Conservation (phyloP, 805 yeast genomes). For the Candida rishiriensis region DNA sequence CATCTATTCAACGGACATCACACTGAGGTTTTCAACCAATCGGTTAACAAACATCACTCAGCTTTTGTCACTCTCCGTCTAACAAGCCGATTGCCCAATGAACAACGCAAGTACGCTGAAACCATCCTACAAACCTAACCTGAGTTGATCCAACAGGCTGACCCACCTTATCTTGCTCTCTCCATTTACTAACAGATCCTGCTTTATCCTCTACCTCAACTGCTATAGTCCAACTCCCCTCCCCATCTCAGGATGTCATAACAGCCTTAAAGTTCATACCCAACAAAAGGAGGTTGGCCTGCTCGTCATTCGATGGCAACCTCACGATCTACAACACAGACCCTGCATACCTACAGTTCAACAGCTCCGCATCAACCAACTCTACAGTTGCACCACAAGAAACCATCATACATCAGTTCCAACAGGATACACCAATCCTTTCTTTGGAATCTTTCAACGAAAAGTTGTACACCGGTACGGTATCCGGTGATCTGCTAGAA, state of each 20-base stretch:
- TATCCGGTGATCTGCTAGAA: constrained; percentile 50
- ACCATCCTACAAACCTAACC: no score
- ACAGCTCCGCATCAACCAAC: no score
- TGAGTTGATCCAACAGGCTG: neutral
- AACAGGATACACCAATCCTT: no score
- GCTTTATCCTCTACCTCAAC: neutral
- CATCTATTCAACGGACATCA: no score
- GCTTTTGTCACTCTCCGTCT: no score
- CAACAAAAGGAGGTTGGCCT: neutral
- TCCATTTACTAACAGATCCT: neutral
- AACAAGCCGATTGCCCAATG: neutral
- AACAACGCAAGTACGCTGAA: neutral
- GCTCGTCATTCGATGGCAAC: constrained; percentile 14
- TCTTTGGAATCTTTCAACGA: neutral
- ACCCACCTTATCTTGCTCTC: neutral
- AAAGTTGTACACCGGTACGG: constrained; percentile 32
- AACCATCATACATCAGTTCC: no score
- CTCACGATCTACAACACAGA: constrained; percentile 8
- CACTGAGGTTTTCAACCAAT: no score
- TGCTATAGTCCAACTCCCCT: constrained; percentile 6
- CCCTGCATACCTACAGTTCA: no score
- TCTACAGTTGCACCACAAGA: no score
- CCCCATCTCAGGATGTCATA: constrained; percentile 9
- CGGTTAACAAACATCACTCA: no score
- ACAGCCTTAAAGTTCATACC: constrained; percentile 9